Conservation (phyloP, 495 filamentous ascomycete genomes). For the Thermothielavioides terrestris region DNA sequence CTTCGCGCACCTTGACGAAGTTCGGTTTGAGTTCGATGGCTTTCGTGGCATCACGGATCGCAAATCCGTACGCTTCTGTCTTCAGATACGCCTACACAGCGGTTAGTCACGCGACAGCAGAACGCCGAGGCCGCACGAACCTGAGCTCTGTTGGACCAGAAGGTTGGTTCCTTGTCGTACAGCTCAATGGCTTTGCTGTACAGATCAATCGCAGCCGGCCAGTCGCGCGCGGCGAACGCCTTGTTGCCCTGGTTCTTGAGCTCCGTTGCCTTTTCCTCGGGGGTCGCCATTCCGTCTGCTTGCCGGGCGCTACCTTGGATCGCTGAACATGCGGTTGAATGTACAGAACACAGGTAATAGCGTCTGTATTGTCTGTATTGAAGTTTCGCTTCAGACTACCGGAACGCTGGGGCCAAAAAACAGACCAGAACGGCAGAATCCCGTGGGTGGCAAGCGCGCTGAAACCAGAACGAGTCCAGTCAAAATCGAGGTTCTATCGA, state of each 20-base stretch:
- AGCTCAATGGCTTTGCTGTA: slow-evolving; percentile 87
- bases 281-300: slow-evolving; percentile 23
- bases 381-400: no score
- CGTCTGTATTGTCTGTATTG: no score
- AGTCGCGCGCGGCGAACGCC: slow-evolving; percentile 81
- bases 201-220: slow-evolving; percentile 71
- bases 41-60: slow-evolving; percentile 85
- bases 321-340: slow-evolving; percentile 6
- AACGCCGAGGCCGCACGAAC: slow-evolving; percentile 40
- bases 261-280: slow-evolving; percentile 55
- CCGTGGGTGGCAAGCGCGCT: slow-evolving; percentile 1
- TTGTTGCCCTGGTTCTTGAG: slow-evolving; percentile 93
- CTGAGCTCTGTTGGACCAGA: slow-evolving; percentile 91
- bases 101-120: slow-evolving; percentile 42
- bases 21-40: slow-evolving; percentile 84
- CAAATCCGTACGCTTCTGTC: slow-evolving; percentile 87
- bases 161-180: slow-evolving; percentile 76
- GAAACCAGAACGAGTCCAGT: neutral
- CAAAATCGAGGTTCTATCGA: neutral
- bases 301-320: slow-evolving; percentile 9
- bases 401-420: no score
- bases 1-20: slow-evolving; percentile 64
- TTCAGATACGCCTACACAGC: slow-evolving; percentile 77
- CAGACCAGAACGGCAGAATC: neutral
- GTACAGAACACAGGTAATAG: neutral